These are phyloP conservation scores for Astrocystis sublimbata DNA, from an alignment of 495 filamentous ascomycete species.

Conservation along the genomic window DNA sequence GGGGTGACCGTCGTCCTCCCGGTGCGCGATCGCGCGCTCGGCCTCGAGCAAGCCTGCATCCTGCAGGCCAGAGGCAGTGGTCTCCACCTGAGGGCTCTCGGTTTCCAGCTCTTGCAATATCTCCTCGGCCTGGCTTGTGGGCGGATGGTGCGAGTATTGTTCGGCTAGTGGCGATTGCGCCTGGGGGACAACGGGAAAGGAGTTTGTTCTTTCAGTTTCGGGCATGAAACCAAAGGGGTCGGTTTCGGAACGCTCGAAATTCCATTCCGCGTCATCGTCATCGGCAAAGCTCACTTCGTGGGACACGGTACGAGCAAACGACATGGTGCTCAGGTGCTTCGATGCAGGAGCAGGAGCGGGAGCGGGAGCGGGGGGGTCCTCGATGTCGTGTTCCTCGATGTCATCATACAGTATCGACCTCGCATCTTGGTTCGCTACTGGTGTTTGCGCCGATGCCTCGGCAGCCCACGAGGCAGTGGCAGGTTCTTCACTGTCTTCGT, in stretches of 20 bases:
- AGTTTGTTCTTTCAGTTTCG: conserved; percentile 58
- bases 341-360: conserved; percentile 29
- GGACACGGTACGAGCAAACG: conserved; percentile 54
- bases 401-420: conserved; percentile 16
- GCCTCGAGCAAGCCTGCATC: not conserved
- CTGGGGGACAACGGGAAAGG: conserved; percentile 59
- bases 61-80: conserved; percentile 1
- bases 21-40: not conserved
- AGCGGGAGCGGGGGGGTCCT: conserved; percentile 21
- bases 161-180: conserved; percentile 28
- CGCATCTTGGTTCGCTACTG: conserved; percentile 19
- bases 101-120: conserved; percentile 43
- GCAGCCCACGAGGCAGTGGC: conserved; percentile 30
- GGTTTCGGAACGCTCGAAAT: conserved; percentile 46
- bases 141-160: conserved; percentile 29
- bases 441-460: conserved; percentile 17
- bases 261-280: conserved; percentile 57
- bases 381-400: no score
- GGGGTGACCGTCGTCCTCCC: conserved; percentile 9
- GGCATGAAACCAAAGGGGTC: conserved; percentile 59
- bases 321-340: conserved; percentile 54
- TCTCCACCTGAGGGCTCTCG: conserved; percentile 29
- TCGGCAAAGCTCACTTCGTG: conserved; percentile 56
- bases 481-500: conserved; percentile 29
- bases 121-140: conserved; percentile 46